Conservation (phyloP, 306 rosid genomes). For the Medicago lupulina region DNA sequence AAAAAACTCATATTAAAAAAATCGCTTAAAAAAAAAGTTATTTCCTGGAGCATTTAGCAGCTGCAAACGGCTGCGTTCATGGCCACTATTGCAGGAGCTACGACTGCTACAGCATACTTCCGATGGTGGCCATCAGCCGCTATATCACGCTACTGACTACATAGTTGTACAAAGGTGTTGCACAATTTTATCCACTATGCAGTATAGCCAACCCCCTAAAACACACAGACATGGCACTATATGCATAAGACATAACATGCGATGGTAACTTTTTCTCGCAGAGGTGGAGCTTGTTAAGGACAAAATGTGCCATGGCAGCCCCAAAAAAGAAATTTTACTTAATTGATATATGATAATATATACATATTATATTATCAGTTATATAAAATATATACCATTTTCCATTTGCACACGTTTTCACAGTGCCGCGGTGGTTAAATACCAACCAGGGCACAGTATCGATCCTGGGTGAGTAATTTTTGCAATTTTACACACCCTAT, state of each 20-base stretch:
- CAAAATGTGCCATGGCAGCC: neutral
- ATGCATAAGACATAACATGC: neutral
- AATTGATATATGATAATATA: neutral
- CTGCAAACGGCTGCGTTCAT: neutral
- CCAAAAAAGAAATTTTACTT: neutral
- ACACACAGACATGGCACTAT: neutral
- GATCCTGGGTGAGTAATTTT: neutral
- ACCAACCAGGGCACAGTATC: neutral
- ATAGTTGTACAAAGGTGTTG: neutral
- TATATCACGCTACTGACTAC: neutral
- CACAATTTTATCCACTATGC: neutral
- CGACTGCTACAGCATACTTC: neutral
- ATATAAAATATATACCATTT: neutral
- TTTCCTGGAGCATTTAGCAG: neutral
- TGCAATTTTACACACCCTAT: neutral
- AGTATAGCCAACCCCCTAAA: neutral
- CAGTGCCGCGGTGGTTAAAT: neutral
- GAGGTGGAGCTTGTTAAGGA: neutral
- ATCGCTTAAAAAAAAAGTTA: neutral
- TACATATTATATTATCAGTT: neutral
- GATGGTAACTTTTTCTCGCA: constrained; percentile 20
- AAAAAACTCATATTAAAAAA: neutral
- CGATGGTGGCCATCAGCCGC: neutral
- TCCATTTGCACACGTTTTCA: neutral
- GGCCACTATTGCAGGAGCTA: neutral